Conservation (phyloP, 345 rosid genomes). For the Triadica sebifera region DNA sequence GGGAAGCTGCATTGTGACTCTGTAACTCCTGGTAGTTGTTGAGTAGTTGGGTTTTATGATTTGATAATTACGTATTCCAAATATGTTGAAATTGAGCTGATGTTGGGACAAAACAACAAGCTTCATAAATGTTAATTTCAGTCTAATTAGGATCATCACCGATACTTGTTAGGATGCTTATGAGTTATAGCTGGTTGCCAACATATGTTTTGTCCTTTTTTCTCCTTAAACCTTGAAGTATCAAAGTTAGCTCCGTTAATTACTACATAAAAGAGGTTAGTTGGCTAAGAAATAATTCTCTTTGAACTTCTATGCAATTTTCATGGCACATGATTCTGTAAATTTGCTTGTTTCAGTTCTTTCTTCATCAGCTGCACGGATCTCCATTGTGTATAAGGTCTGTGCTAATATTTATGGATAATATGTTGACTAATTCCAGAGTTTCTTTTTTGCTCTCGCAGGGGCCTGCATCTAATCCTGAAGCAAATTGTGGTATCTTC, state of each 20-base stretch:
- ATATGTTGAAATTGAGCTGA: no score
- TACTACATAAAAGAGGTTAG: not conserved
- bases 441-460: slow-evolving; percentile 24
- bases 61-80: no score
- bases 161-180: not conserved
- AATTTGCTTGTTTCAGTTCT: not conserved
- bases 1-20: not conserved
- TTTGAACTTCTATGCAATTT: not conserved
- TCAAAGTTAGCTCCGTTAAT: not conserved
- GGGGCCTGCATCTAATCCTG: slow-evolving; percentile 91
- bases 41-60: not conserved
- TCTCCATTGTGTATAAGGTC: not conserved
- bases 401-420: not conserved
- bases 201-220: not conserved
- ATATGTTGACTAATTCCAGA: not conserved
- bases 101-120: not conserved
- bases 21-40: not conserved
- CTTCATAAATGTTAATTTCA: not conserved
- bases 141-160: not conserved
- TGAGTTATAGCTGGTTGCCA: not conserved
- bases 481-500: slow-evolving; percentile 90
- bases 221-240: not conserved
- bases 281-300: not conserved
- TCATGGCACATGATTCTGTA: not conserved
- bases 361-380: not conserved